These are phyloP conservation scores for Hirsutella thompsonii DNA, from an alignment of 2,329 filamentous ascomycete genomes.

Conservation along the genomic window DNA sequence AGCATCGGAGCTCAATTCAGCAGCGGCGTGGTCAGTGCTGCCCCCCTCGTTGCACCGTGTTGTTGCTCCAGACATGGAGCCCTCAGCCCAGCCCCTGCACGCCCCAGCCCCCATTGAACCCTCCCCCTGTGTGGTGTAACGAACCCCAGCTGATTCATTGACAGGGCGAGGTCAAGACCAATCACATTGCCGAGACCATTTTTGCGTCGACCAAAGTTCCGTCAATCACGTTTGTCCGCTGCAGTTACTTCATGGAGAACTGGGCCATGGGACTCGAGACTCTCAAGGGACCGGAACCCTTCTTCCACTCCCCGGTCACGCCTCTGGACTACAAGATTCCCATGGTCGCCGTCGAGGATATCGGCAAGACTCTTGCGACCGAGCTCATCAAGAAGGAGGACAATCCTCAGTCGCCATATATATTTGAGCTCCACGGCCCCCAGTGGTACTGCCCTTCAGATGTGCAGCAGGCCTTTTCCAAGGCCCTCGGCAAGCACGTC, in stretches of 20 bases:
- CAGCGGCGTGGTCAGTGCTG: slow-evolving; percentile 15
- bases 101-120: too few species aligned
- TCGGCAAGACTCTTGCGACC: slow-evolving; percentile 12
- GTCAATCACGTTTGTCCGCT: slow-evolving; percentile 18
- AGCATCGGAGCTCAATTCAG: slow-evolving; percentile 20
- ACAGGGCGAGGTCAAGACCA: slow-evolving; percentile 23
- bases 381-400: slow-evolving; percentile 9
- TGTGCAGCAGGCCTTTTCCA: slow-evolving; percentile 15
- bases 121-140: too few species aligned
- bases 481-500: slow-evolving; percentile 12
- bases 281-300: slow-evolving; percentile 12
- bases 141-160: neutral
- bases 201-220: slow-evolving; percentile 7
- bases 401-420: slow-evolving; percentile 11
- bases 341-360: slow-evolving; percentile 16
- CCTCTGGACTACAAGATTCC: slow-evolving; percentile 18
- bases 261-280: slow-evolving; percentile 17
- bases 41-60: neutral
- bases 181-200: slow-evolving; percentile 18
- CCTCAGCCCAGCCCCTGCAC: too few species aligned
- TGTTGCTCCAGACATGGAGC: neutral
- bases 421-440: slow-evolving; percentile 19
- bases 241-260: slow-evolving; percentile 25
- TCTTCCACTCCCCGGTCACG: slow-evolving; percentile 20
- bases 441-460: slow-evolving; percentile 14